Evolutionary conservation across 192 early-diverging fungal species (phyloP).

Genomic region (Mortierella alpina): DNA sequence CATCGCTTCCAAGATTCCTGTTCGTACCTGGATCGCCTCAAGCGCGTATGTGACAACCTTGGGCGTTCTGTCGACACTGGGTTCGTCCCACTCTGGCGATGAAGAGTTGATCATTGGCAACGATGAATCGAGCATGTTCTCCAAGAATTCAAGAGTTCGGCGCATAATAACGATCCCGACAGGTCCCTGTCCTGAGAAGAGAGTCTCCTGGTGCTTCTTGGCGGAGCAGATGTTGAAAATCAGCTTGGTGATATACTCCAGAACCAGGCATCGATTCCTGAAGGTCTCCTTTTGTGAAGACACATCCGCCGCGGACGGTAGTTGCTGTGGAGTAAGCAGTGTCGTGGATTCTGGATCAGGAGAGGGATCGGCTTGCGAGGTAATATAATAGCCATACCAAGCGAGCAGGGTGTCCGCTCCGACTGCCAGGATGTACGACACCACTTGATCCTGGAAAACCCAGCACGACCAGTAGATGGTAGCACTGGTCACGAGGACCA

Average conservation of each 20-base stretch:
- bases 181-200: constrained; percentile 13
- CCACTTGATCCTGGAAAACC: constrained; percentile 21
- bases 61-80: too few relatives aligned
- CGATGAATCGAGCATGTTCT: constrained; percentile 21
- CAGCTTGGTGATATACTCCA: constrained; percentile 32
- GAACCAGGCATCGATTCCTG: constrained; percentile 5
- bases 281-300: neutral
- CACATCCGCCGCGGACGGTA: neutral
- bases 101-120: neutral
- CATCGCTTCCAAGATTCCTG: constrained; percentile 41
- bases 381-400: constrained; percentile 44
- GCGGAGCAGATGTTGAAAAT: constrained; percentile 25
- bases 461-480: constrained; percentile 39
- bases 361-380: constrained; percentile 3
- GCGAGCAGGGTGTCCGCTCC: constrained; percentile 40
- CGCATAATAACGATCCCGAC: constrained; percentile 35
- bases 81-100: neutral
- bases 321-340: neutral
- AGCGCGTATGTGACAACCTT: constrained; percentile 9
- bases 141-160: constrained; percentile 40
- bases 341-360: neutral
- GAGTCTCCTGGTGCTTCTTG: constrained; percentile 3
- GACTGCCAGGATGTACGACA: constrained; percentile 6
- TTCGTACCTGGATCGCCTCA: constrained; percentile 17
- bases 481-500: constrained; percentile 10